Evolutionary conservation across 345 rosid species (phyloP).

Genomic region (Melaleuca alternifolia): DNA sequence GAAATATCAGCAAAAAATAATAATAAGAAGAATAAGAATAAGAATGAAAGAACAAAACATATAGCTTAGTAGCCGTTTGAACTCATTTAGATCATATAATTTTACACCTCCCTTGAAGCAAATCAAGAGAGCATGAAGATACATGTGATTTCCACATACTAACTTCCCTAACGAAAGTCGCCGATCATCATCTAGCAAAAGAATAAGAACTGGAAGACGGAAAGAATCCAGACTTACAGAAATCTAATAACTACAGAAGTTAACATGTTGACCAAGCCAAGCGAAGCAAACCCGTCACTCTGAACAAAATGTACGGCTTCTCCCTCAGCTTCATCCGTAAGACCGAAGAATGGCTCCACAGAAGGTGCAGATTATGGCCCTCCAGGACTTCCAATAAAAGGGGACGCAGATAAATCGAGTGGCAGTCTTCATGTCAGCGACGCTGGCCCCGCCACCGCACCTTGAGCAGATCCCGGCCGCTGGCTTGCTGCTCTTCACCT

Average conservation of each 20-base stretch:
- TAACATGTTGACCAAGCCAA: neutral
- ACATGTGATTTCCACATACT: neutral
- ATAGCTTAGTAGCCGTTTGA: neutral
- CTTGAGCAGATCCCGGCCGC: constrained; percentile 82
- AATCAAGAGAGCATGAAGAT: neutral
- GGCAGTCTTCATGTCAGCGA: constrained; percentile 86
- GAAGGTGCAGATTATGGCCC: constrained; percentile 70
- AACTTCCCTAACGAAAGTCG: neutral
- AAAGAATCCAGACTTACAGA: neutral
- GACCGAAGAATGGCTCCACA: constrained; percentile 85
- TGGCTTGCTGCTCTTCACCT: constrained; percentile 70
- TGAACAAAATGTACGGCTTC: neutral
- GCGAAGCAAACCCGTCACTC: neutral
- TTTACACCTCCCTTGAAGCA: neutral
- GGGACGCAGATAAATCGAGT: constrained; percentile 79
- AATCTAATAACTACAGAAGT: neutral
- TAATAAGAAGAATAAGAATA: neutral
- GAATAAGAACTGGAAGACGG: neutral
- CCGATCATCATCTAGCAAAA: neutral
- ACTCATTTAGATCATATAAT: neutral
- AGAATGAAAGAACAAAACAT: neutral
- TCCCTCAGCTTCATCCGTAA: constrained; percentile 22
- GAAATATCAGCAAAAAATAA: neutral
- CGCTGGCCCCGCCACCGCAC: constrained; percentile 95
- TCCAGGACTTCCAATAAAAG: constrained; percentile 82